Base-by-base conservation (phyloP, 2,329 filamentous ascomycete species). In the Arthrobotrys sinensis region DNA sequence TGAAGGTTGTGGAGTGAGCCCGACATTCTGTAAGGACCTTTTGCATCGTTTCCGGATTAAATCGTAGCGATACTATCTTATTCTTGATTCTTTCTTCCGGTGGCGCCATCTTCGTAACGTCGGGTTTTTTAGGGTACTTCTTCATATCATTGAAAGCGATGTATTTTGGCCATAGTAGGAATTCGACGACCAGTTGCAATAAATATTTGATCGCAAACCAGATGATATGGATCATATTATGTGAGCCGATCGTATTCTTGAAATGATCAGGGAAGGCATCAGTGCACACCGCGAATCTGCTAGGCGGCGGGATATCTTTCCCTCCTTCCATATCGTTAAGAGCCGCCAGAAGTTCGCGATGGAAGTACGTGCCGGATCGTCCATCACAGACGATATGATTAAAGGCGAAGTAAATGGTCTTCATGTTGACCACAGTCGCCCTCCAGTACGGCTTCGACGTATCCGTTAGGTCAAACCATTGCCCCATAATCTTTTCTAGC, bases 321-420 rank as follows among this genome's bases (percentile, higher is more conserved):
- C n/a, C 4, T 1, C 14, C 19, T 12, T 70, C 45, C 19, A 52
- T 57, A 32, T 70, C 45, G 24, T 70, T 70, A 7, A 70, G 46
- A 19, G 43, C 45, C 11, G 67, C 21, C 3, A 70, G 53, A 32
- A 70, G 48, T 3, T 53, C 16, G 14, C 67, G 53, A n/a, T 70
- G 67, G 38, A 63, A 70, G 24, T 48, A 70, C 10, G 43, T 48
- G 3, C 66, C 53, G 5, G 66, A 70, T 21, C 53, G 45, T 5
- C 66, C 66, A 14, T 70, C 66, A n/a, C 66, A 62, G n/a, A 70
- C 19, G 8, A 70, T 40, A 28, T 70, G 55, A 21, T 70, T 70
- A 16, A 70, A 70, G 1, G 53, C n/a, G n/a, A 62, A 70, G 32
- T 63, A 70, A 0, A 70, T 34, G 0, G 67, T 70, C 21, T 52